A percentile compares a stretch with the other conserved stretches of the same genome.
Evolutionary conservation across 768 basidiomycete species (phyloP).

Genomic region (Candolleomyces aberdarensis): DNA sequence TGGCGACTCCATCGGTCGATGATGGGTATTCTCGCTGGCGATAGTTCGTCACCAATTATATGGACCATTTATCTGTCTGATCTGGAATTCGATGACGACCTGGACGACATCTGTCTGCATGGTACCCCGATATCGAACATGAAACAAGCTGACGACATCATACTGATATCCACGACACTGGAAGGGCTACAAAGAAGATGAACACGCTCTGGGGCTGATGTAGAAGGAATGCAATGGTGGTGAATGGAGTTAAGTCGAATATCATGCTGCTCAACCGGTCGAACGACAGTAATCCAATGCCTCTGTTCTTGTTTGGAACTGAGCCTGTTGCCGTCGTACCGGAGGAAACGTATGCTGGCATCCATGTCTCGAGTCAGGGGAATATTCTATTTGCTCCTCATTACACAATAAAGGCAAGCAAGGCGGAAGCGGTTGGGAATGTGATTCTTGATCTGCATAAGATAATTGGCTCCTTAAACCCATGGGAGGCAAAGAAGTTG

Average conservation of each 20-base stretch:
- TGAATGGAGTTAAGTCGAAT: slow-evolving; percentile 20
- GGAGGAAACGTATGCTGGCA: slow-evolving; percentile 15
- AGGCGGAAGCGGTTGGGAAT: slow-evolving; percentile 12
- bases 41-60: slow-evolving; percentile 19
- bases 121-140: slow-evolving; percentile 13
- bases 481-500: slow-evolving; percentile 13
- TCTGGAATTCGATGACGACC: slow-evolving; percentile 8
- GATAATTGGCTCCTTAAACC: slow-evolving; percentile 14
- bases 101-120: slow-evolving; percentile 14
- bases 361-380: slow-evolving; percentile 8
- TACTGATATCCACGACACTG: slow-evolving; percentile 13
- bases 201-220: slow-evolving; percentile 18
- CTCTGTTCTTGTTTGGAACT: slow-evolving; percentile 4
- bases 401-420: slow-evolving; percentile 16
- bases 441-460: slow-evolving; percentile 14
- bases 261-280: slow-evolving; percentile 18
- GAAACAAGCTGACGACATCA: slow-evolving; percentile 24
- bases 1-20: too few species aligned
- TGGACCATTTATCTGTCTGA: slow-evolving; percentile 22
- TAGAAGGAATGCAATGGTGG: slow-evolving; percentile 18
- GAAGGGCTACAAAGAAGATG: slow-evolving; percentile 17
- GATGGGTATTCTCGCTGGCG: slow-evolving; percentile 19
- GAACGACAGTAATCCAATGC: neutral
- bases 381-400: slow-evolving; percentile 13
- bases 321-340: slow-evolving; percentile 2